Conservation (phyloP, 345 rosid genomes). For the Pugionium dolabratum region DNA sequence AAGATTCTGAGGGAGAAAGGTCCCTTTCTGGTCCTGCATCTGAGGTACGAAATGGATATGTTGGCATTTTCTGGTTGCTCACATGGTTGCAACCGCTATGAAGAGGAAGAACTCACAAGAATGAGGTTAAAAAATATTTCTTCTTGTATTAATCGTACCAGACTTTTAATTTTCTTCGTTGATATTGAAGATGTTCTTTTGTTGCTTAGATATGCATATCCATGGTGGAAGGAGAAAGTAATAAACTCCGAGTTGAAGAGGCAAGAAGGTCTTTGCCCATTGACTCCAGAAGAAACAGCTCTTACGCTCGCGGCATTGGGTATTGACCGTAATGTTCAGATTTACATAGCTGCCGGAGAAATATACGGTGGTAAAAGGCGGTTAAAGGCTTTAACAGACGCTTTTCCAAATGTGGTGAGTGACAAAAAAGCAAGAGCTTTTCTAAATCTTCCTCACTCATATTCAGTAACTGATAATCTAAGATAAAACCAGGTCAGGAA, state of each 20-base stretch:
- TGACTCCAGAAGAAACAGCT: conserved; percentile 89
- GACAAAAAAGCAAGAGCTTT: conserved; percentile 20
- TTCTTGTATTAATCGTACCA: neutral
- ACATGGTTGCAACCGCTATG: conserved; percentile 85
- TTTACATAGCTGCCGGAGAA: conserved; percentile 85
- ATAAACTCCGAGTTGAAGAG: conserved; percentile 79
- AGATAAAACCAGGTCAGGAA: conserved; percentile 64
- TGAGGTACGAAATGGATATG: conserved; percentile 99
- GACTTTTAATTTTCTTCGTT: neutral
- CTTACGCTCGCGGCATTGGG: conserved; percentile 71
- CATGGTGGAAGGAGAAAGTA: conserved; percentile 93
- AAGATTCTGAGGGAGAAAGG: conserved; percentile 77
- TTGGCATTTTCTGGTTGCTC: conserved; percentile 96
- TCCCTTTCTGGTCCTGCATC: conserved; percentile 88
- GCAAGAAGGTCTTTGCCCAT: conserved; percentile 84
- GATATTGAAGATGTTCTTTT: neutral
- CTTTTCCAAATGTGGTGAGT: conserved; percentile 76
- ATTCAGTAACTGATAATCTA: neutral
- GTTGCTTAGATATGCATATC: conserved; percentile 75
- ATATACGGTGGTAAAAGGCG: conserved; percentile 74
- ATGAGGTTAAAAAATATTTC: conserved; percentile 60
- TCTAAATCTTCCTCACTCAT: conserved; percentile 1
- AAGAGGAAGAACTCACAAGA: conserved; percentile 89
- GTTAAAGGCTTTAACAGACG: conserved; percentile 65
- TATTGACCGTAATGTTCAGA: conserved; percentile 68